Percentiles rank a stretch among this genome's conserved stretches.
Conservation (phyloP, 805 yeast genomes). For the Sungouiozyma ichnusensis region DNA sequence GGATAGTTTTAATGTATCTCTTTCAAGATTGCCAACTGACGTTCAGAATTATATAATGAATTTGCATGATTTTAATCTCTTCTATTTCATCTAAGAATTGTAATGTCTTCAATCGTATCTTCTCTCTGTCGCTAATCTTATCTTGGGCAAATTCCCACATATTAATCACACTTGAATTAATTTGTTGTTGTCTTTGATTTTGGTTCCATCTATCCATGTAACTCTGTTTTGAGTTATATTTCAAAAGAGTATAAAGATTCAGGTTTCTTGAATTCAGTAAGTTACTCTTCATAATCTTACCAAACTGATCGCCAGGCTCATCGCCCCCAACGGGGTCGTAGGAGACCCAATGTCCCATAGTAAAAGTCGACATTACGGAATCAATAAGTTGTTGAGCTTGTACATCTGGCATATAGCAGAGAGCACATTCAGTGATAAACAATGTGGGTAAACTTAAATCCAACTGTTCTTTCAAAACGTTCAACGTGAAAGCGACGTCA, state of each 20-base stretch:
- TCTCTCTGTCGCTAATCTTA: conserved; percentile 31
- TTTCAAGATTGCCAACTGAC: conserved; percentile 15
- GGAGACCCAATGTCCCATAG: conserved; percentile 27
- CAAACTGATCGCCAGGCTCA: conserved; percentile 32
- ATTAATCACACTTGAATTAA: conserved; percentile 7
- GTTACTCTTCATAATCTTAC: conserved; percentile 44
- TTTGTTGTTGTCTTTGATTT: neutral
- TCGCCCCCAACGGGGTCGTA: conserved; percentile 56
- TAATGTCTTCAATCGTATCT: conserved; percentile 33
- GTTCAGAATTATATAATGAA: conserved; percentile 40
- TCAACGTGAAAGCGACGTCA: conserved; percentile 19
- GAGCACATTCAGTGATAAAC: conserved; percentile 46
- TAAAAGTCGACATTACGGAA: conserved; percentile 23
- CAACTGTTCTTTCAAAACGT: conserved; percentile 1
- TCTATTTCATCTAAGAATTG: conserved; percentile 53
- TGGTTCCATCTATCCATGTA: conserved; percentile 17
- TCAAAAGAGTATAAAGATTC: conserved; percentile 32
- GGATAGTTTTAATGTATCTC: neutral
- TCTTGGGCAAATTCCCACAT: conserved; percentile 29
- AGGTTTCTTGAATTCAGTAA: conserved; percentile 38
- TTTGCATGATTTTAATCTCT: conserved; percentile 40
- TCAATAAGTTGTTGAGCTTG: conserved; percentile 33
- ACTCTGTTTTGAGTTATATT: conserved; percentile 30
- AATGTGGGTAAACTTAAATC: conserved; percentile 34
- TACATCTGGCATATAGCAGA: conserved; percentile 40